phyloP scores from a whole-genome alignment of 2,329 filamentous ascomycete genomes.

The Cladosporium sp. region DNA sequence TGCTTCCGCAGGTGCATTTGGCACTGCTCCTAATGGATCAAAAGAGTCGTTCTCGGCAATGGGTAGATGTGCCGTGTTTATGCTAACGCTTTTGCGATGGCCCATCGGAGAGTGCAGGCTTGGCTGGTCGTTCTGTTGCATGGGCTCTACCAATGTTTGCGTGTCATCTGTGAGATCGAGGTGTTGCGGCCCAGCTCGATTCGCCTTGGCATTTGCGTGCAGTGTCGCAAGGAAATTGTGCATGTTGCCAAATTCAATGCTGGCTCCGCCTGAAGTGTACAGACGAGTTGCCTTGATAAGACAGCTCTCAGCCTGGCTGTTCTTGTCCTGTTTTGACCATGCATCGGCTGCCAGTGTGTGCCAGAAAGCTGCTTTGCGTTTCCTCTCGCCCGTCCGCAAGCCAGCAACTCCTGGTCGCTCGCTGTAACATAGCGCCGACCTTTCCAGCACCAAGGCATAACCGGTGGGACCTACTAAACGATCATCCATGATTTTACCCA shows the following conservation, averaged over 20 bases:
- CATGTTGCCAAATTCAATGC: slow-evolving; percentile 48
- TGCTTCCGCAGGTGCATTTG: slow-evolving; percentile 17
- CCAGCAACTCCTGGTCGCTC: slow-evolving; percentile 65
- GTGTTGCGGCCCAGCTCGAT: slow-evolving; percentile 33
- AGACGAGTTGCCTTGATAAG: slow-evolving; percentile 63
- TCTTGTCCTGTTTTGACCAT: slow-evolving; percentile 75
- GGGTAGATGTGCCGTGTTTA: slow-evolving; percentile 19
- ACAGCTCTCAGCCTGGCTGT: slow-evolving; percentile 71
- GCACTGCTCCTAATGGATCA: slow-evolving; percentile 31
- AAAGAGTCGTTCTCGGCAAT: slow-evolving; percentile 20
- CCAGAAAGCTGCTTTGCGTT: slow-evolving; percentile 87
- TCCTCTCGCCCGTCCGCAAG: slow-evolving; percentile 65
- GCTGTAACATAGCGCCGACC: slow-evolving; percentile 78
- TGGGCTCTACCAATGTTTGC: slow-evolving; percentile 25
- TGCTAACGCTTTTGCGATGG: slow-evolving; percentile 43
- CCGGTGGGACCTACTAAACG: slow-evolving; percentile 70
- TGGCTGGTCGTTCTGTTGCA: slow-evolving; percentile 33
- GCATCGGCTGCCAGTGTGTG: slow-evolving; percentile 75
- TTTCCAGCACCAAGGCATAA: slow-evolving; percentile 78
- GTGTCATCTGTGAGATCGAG: slow-evolving; percentile 38
- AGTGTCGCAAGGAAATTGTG: slow-evolving; percentile 63
- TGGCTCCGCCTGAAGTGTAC: slow-evolving; percentile 38
- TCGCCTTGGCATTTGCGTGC: slow-evolving; percentile 55
- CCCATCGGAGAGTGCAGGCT: slow-evolving; percentile 21
- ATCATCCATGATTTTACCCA: slow-evolving; percentile 71